A percentile compares a stretch with the other conserved stretches of the same genome.
Evolutionary conservation across 2,329 filamentous ascomycete species (phyloP).

Genomic region (Aspergillus flavus): DNA sequence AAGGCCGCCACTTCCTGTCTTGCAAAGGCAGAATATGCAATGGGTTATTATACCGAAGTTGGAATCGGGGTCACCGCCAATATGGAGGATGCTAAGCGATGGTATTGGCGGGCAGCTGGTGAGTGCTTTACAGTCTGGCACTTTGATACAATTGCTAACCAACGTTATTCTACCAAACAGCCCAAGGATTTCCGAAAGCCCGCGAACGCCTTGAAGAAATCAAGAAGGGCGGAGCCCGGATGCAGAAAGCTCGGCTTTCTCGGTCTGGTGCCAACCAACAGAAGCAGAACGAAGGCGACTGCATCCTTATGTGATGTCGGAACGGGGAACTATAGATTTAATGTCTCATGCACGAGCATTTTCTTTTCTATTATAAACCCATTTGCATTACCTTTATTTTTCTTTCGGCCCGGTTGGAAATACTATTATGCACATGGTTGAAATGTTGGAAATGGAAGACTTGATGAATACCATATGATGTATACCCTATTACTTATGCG

Average conservation of each 20-base stretch:
- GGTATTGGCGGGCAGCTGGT: slow-evolving; percentile 98
- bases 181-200: slow-evolving; percentile 92
- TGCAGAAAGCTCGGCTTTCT: slow-evolving; percentile 75
- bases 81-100: slow-evolving; percentile 92
- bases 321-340: not conserved
- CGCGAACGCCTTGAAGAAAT: slow-evolving; percentile 90
- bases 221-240: slow-evolving; percentile 74
- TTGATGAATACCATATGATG: slow-evolving; percentile 1
- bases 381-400: slow-evolving; percentile 8
- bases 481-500: not conserved
- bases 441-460: not conserved
- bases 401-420: not conserved
- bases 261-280: slow-evolving; percentile 79
- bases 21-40: slow-evolving; percentile 94
- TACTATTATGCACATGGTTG: not conserved
- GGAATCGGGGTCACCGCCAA: slow-evolving; percentile 87
- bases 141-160: slow-evolving; percentile 10
- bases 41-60: slow-evolving; percentile 96
- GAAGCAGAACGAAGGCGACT: slow-evolving; percentile 88
- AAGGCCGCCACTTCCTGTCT: slow-evolving; percentile 88
- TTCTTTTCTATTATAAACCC: not conserved
- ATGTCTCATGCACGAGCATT: slow-evolving; percentile 5
- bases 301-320: slow-evolving; percentile 51
- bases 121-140: slow-evolving; percentile 44
- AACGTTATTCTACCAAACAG: slow-evolving; percentile 49